Conservation (phyloP, 768 basidiomycete species). For the Phlebiopsis gigantea region DNA sequence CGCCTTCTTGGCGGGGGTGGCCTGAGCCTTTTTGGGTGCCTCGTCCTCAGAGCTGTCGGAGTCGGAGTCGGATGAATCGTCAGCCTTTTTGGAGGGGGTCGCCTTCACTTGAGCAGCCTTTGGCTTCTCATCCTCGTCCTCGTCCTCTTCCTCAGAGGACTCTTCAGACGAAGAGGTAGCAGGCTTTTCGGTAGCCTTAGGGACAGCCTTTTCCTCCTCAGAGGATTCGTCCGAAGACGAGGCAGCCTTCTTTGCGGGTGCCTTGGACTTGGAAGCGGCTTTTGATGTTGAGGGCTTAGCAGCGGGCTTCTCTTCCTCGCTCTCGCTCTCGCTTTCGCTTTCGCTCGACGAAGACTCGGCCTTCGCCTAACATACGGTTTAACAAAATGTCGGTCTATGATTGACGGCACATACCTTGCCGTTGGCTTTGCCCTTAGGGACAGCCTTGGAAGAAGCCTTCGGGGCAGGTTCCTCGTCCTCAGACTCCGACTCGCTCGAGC, state of each 20-base stretch:
- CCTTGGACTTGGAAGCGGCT: constrained; percentile 35
- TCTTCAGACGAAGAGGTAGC: constrained; percentile 15
- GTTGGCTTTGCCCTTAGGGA: constrained; percentile 17
- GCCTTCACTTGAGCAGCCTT: constrained; percentile 31
- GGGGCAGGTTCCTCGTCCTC: constrained; percentile 15
- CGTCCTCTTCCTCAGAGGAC: constrained; percentile 20
- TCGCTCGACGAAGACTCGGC: constrained; percentile 16
- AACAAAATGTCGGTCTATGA: neutral
- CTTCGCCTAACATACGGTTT: constrained; percentile 6
- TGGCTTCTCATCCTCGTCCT: constrained; percentile 33
- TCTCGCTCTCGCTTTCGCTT: constrained; percentile 26
- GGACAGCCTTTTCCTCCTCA: constrained; percentile 5
- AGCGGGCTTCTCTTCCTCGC: constrained; percentile 15
- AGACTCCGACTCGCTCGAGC: constrained; percentile 31
- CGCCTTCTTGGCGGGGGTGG: constrained; percentile 12
- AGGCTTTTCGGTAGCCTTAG: neutral
- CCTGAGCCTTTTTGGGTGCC: constrained; percentile 18
- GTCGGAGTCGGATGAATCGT: constrained; percentile 8
- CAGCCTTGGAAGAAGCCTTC: constrained; percentile 27
- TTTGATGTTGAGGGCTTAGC: constrained; percentile 32
- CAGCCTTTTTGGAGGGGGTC: constrained; percentile 17
- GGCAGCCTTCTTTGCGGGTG: constrained; percentile 24
- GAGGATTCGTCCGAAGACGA: constrained; percentile 11
- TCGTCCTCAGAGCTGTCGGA: constrained; percentile 15
- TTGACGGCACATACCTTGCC: constrained; percentile 13